Percentiles rank a stretch among this genome's conserved stretches.
Conservation (phyloP, 2,329 filamentous ascomycete species). For the Hymenoscyphus occultus region DNA sequence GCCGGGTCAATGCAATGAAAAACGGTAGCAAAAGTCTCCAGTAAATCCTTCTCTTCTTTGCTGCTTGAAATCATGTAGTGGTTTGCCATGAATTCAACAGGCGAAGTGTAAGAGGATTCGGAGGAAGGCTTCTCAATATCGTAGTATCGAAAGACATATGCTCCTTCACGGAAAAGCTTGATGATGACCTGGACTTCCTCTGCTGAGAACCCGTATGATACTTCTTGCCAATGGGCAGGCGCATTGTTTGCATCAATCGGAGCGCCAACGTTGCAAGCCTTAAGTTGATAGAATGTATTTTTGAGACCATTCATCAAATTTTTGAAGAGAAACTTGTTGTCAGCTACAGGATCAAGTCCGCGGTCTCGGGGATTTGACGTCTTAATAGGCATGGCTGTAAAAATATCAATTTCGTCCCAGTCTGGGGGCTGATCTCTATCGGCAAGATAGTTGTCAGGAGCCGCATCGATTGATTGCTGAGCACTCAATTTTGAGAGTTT, state of each 20-base stretch:
- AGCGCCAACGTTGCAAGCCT: constrained; percentile 76
- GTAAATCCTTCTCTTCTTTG: constrained; percentile 94
- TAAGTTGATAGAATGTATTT: constrained; percentile 92
- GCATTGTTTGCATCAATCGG: constrained; percentile 74
- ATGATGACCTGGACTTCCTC: constrained; percentile 96
- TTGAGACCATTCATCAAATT: constrained; percentile 95
- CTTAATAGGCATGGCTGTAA: constrained; percentile 93
- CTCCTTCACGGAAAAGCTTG: constrained; percentile 95
- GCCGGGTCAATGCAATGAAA: constrained; percentile 98
- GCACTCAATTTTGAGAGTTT: constrained; percentile 81
- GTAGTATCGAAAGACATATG: constrained; percentile 95
- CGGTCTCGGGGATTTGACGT: constrained; percentile 87
- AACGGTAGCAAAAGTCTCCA: constrained; percentile 96
- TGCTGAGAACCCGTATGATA: constrained; percentile 93
- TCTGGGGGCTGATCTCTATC: constrained; percentile 79
- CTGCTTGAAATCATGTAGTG: constrained; percentile 92
- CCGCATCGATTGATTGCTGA: constrained; percentile 61
- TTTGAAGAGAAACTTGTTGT: constrained; percentile 98
- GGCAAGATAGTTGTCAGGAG: constrained; percentile 76
- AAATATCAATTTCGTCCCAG: constrained; percentile 98
- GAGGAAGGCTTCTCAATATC: constrained; percentile 76
- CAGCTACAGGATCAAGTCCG: constrained; percentile 82
- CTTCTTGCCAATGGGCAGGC: constrained; percentile 88
- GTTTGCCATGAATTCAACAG: constrained; percentile 89
- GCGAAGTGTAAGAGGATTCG: constrained; percentile 73